Base-by-base conservation (phyloP, 768 basidiomycete species). In the Lentinula boryana region DNA sequence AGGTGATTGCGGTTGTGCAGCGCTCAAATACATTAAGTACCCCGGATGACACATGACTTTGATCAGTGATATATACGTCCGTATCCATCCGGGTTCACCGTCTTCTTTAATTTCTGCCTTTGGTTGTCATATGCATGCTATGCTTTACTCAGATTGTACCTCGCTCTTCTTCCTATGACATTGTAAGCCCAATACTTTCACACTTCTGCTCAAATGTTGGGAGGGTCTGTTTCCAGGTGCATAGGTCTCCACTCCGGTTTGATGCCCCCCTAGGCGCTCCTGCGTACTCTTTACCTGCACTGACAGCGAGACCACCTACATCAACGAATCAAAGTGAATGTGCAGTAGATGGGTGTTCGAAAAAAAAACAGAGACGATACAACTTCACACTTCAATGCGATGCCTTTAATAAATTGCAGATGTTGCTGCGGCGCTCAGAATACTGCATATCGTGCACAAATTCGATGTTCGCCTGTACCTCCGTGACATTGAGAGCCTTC, bases 211-310 rank as follows among this genome's bases (percentile, higher is more conserved):
- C 4, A 56, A 18, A 13, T 35, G 27, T 52, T 52, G 12, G 8
- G 1, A 48, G 44, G 15, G 1, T 13, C 27, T 12, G 56, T 58
- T 27, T 46, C 56, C 31, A 59, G 33, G 58, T 46, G 48, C 58
- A 59, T 50, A 59, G 46, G 48, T 44, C 58, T 49, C 12, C 13
- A 58, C 56, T 48, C 31, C 16, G 21, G 58, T 59, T 23, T 59
- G 58, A 59, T 46, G n/a, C 15, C 36, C 18, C 50, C 23, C 27
- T 54, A 15, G 21, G 21, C 56, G 23, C 41, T 43, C 21, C 41
- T n/a, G 16, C 5, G 32, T 12, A 16, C 9, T 48, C 56, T 58
- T 41, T 21, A 31, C 56, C 23, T 58, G 43, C 36, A 48, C 15
- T 58, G 44, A 58, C 41, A n/a, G 50, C 18, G 56, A 35, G 40